Evolutionary conservation across 2,329 filamentous ascomycete species (phyloP).

Genomic region (Aspergillus jensenii): DNA sequence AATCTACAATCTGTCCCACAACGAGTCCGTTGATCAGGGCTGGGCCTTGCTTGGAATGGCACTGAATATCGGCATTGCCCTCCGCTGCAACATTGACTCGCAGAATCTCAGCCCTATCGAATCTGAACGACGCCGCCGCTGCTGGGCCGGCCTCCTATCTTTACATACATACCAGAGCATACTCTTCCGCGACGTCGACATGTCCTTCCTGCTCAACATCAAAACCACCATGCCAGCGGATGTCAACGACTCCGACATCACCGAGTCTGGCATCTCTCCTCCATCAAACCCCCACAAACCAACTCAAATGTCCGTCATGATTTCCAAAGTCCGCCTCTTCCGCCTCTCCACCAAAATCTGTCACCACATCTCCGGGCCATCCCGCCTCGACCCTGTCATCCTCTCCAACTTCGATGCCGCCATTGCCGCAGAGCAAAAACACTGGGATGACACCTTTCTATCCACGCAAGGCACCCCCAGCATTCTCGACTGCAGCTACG

Average conservation of each 20-base stretch:
- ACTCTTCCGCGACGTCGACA: constrained; percentile 21
- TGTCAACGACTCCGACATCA: constrained; percentile 25
- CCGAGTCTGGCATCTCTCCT: constrained; percentile 1
- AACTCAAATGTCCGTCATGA: constrained; percentile 35
- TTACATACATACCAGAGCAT: constrained; percentile 35
- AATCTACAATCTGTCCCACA: constrained; percentile 30
- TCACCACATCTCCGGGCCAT: constrained; percentile 13
- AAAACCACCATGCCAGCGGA: constrained; percentile 21
- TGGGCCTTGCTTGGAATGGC: constrained; percentile 31
- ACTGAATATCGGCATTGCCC: constrained; percentile 29
- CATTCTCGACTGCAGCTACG: constrained; percentile 23
- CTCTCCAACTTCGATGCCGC: constrained; percentile 13
- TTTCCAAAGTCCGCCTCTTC: constrained; percentile 30
- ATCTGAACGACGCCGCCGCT: constrained; percentile 28
- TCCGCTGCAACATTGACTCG: constrained; percentile 29
- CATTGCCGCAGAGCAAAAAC: constrained; percentile 18
- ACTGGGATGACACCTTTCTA: constrained; percentile 20
- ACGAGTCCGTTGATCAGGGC: constrained; percentile 23
- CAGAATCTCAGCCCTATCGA: constrained; percentile 19
- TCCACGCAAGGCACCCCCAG: constrained; percentile 14
- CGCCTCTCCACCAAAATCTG: constrained; percentile 28
- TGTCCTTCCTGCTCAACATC: constrained; percentile 19
- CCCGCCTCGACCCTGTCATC: constrained; percentile 5
- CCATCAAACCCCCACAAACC: constrained; percentile 15
- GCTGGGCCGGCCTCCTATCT: constrained; percentile 33